Conservation (phyloP, 2,329 filamentous ascomycete species). For the Lecanoromycetidae sp. region DNA sequence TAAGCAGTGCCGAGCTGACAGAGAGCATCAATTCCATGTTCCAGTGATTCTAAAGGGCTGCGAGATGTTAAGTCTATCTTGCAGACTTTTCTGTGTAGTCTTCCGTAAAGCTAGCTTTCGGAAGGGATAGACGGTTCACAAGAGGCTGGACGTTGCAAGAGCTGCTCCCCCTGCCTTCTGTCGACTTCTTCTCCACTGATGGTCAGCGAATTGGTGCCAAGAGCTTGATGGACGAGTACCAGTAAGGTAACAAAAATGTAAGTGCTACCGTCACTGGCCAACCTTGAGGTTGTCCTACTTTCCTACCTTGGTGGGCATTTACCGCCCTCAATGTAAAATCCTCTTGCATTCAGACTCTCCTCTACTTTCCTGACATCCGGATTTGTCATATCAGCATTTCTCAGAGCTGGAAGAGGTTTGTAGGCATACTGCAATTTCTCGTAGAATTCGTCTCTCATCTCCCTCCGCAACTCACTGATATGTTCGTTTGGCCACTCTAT, state of each 20-base stretch:
- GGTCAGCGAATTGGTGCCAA: too few species aligned
- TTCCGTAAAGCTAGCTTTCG: too few species aligned
- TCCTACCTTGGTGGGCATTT: neutral
- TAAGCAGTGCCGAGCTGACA: too few species aligned
- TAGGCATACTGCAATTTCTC: neutral
- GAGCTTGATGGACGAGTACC: neutral
- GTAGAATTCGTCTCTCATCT: slow-evolving; percentile 4
- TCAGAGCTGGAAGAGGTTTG: slow-evolving; percentile 2
- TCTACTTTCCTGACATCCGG: neutral
- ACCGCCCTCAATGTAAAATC: neutral
- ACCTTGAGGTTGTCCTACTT: neutral
- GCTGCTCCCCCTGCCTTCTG: too few species aligned
- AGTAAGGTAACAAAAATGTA: neutral
- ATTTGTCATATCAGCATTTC: neutral
- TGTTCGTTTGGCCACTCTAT: neutral
- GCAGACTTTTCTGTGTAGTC: too few species aligned
- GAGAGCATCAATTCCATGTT: too few species aligned
- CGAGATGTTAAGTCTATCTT: too few species aligned
- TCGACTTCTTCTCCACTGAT: too few species aligned
- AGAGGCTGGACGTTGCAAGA: too few species aligned
- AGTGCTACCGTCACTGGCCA: neutral
- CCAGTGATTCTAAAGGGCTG: too few species aligned
- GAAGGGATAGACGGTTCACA: too few species aligned
- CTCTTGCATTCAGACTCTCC: neutral
- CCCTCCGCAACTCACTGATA: neutral